Base-by-base conservation (phyloP, 2,329 filamentous ascomycete genomes). In the Rachicladosporium sp. region DNA sequence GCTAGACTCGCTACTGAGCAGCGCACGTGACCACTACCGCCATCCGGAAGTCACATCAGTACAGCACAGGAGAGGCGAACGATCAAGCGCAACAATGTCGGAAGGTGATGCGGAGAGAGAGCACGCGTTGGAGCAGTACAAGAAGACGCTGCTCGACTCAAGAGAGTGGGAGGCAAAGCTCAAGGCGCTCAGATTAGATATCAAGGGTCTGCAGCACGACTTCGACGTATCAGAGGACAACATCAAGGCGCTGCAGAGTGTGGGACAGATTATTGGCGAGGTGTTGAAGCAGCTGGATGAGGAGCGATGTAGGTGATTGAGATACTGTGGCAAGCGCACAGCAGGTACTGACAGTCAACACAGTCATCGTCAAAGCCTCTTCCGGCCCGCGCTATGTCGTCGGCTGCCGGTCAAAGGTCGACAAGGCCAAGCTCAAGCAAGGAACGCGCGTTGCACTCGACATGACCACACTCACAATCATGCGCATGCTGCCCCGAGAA, bases 401-500 rank as follows among this genome's bases (percentile, higher is more conserved):
- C 53, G 91, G 91, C 43, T 98, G 91, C 70, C 81, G 91, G 56
- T 95, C 88, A 46, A 98, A 98, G 67, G 91, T 98, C 57, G 91
- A 98, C 71, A 95, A 93, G 69, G 70, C 73, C 46, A 96, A 95
- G 72, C 70, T 98, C 60, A 98, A 96, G 75, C 91, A 98, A 67
- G 93, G 93, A 55, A 95, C 89, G 21, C 85, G 91, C 57, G 91
- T 98, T 40, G 89, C 91, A 29, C 80, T 98, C 44, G 91, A 98
- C 59, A 98, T 98, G 91, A 98, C 91, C 37, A 98, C 91, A 12
- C 82, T 98, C 52, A 98, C 91, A 45, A 98, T 98, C 65, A 98
- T 98, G 91, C 85, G 91, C 57, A 98, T 98, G 91, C 74, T 98
- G 35, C 93, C 91, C 44, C 82, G 91, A 62, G 91, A 98, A 70